Percentiles rank a stretch among this genome's conserved stretches.
phyloP scores from a whole-genome alignment of 1,139 yeast species.

The Geotrichum restrictum region DNA sequence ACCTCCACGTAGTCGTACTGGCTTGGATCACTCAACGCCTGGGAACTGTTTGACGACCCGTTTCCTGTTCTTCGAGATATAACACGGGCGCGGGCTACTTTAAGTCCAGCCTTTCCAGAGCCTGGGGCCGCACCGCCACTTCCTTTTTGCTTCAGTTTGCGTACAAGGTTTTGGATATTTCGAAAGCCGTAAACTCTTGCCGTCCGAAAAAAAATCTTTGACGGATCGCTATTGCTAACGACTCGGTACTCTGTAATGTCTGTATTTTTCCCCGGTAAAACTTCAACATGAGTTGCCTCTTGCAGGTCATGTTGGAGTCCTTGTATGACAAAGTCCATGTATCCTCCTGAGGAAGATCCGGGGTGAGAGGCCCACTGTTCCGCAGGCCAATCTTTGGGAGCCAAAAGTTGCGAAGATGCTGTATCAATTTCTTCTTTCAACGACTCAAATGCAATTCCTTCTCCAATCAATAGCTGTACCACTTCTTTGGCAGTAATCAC shows the following conservation, averaged over 20 bases:
- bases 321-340: constrained; percentile 41
- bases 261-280: constrained; percentile 60
- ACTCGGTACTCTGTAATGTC: constrained; percentile 73
- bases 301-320: constrained; percentile 29
- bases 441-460: constrained; percentile 30
- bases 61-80: constrained; percentile 16
- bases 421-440: constrained; percentile 13
- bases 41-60: constrained; percentile 11
- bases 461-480: constrained; percentile 53
- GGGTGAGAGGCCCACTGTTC: constrained; percentile 67
- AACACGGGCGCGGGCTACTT: constrained; percentile 17
- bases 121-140: constrained; percentile 26
- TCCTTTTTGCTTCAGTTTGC: constrained; percentile 61
- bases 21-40: constrained; percentile 48
- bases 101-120: constrained; percentile 21
- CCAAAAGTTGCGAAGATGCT: constrained; percentile 27
- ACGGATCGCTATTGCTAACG: constrained; percentile 37
- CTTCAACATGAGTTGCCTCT: constrained; percentile 30
- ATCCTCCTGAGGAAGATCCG: constrained; percentile 86
- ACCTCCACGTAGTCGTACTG: constrained; percentile 83
- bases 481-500: constrained; percentile 90
- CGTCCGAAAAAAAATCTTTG: constrained; percentile 53
- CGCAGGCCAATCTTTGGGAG: constrained; percentile 60
- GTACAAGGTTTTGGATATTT: constrained; percentile 86
- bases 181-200: constrained; percentile 88